Evolutionary conservation across 805 yeast genomes (phyloP), one percentile per base, ranked within the genome.

Genomic region (Saccharomycopsis fibuligera): DNA sequence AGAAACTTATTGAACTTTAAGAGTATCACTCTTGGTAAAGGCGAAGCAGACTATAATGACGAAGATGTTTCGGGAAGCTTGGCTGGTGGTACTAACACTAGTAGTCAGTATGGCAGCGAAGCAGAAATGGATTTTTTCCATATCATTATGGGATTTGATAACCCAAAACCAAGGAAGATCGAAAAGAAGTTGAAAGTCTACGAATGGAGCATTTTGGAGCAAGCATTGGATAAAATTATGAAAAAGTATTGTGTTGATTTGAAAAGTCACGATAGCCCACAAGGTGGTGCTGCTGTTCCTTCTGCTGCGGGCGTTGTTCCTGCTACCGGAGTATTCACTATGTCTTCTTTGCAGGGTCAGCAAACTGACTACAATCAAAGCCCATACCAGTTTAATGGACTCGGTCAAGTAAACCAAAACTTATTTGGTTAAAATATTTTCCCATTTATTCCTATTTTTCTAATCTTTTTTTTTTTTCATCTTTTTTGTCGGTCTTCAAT

Each of bases 1-100:
- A 65, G 86, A 41, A 79, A 80, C 57, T 67, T 79, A 48, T 82
- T 80, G 56, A 75, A 74, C 12, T 70, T 77, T 56, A 74, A 75
- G 50, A 83, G 84, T 3, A 62, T 63, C 40, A 79, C 84, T 0
- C 70, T 79, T 12, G 70, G 79, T 23, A 70, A 80, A 49, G 60
- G 68, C 16, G 55, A 51, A 3, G 36, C 40, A n/a, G 45, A 39
- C 16, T 31, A 40, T 10, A 35, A 27, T 27, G 45, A 33, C 3
- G 44, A 31, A 31, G 43, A 42, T n/a, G 9, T 14, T 12, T 8
- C n/a, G 5, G 38, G n/a, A 22, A 5, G 9, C 12, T 5, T 12
- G 12, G 19, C 8, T 23, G 40, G 30, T 12, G 39, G 36, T 27
- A 25, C 38, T 14, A 35, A 45, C 14, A 3, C 27, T 25, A 39